Evolutionary conservation across 352 stramenopile species (phyloP).

Genomic region (Phytophthora hibernalis): DNA sequence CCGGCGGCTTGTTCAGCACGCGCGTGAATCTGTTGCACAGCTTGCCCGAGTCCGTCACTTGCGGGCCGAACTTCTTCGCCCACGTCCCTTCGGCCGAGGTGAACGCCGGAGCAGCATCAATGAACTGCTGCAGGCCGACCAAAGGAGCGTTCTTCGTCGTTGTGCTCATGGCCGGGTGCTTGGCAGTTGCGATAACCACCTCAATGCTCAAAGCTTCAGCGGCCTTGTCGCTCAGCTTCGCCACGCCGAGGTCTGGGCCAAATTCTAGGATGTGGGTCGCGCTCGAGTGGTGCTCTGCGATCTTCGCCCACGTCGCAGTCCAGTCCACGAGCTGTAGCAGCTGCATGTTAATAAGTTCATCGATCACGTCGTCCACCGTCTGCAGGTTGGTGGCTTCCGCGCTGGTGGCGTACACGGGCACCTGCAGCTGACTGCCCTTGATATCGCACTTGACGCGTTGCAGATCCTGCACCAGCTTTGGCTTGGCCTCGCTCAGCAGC

Average conservation of each 20-base stretch:
- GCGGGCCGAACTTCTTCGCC: constrained; percentile 58
- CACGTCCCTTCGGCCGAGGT: constrained; percentile 41
- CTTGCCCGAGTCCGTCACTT: constrained; percentile 53
- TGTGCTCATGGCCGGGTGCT: constrained; percentile 41
- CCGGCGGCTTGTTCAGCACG: constrained; percentile 76
- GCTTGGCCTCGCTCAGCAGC: constrained; percentile 51
- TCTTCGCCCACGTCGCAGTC: constrained; percentile 54
- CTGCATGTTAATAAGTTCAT: constrained; percentile 68
- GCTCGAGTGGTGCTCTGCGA: constrained; percentile 43
- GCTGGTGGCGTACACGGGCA: constrained; percentile 75
- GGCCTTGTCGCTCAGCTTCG: constrained; percentile 48
- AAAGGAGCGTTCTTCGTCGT: constrained; percentile 39
- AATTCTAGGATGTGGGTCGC: constrained; percentile 84
- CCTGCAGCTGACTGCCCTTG: constrained; percentile 56
- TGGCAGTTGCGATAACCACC: constrained; percentile 57
- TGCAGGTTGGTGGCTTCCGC: constrained; percentile 62
- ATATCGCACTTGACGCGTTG: constrained; percentile 52
- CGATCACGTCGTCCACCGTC: constrained; percentile 50
- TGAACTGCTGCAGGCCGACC: constrained; percentile 52
- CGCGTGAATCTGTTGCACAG: constrained; percentile 78
- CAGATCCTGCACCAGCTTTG: constrained; percentile 56
- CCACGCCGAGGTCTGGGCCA: constrained; percentile 63
- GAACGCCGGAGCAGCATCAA: constrained; percentile 28
- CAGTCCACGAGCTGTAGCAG: constrained; percentile 71
- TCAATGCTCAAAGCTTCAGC: constrained; percentile 66